Percentiles rank a stretch among this genome's conserved stretches.
These are phyloP conservation scores for Zanthoxylum bungeanum DNA, from an alignment of 345 rosid species.

Conservation along the genomic window DNA sequence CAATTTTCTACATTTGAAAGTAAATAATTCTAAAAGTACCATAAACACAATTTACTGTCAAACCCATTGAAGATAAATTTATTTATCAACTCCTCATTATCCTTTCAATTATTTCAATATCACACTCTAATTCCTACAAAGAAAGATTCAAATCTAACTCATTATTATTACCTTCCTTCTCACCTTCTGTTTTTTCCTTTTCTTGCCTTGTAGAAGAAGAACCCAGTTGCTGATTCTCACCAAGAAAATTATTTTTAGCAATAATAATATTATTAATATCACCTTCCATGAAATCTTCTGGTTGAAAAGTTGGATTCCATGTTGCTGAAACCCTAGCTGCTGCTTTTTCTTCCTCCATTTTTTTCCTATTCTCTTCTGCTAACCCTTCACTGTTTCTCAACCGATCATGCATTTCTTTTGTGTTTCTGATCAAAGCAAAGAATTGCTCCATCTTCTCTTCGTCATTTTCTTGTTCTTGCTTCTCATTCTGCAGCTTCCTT, in stretches of 20 bases:
- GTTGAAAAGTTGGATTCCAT: conserved; percentile 29
- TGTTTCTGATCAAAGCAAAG: conserved; percentile 31
- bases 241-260: background rate
- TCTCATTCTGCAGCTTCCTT: conserved; percentile 18
- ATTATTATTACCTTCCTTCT: background rate
- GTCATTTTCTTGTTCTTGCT: conserved; percentile 5
- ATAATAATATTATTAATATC: background rate
- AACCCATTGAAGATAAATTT: background rate
- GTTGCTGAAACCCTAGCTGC: too few species aligned
- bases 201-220: conserved; percentile 8
- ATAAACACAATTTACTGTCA: background rate
- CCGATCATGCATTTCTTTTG: conserved; percentile 23
- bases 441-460: conserved; percentile 30
- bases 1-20: background rate
- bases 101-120: background rate
- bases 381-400: background rate
- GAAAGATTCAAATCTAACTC: conserved; percentile 18
- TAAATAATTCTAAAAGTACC: background rate
- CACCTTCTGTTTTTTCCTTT: background rate
- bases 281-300: conserved; percentile 22
- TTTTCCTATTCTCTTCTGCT: background rate
- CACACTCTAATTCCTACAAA: background rate
- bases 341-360: background rate
- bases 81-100: background rate
- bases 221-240: conserved; percentile 2